These are phyloP conservation scores for Colletotrichum cuscutae DNA, from an alignment of 2,329 filamentous ascomycete species.

Conservation along the genomic window DNA sequence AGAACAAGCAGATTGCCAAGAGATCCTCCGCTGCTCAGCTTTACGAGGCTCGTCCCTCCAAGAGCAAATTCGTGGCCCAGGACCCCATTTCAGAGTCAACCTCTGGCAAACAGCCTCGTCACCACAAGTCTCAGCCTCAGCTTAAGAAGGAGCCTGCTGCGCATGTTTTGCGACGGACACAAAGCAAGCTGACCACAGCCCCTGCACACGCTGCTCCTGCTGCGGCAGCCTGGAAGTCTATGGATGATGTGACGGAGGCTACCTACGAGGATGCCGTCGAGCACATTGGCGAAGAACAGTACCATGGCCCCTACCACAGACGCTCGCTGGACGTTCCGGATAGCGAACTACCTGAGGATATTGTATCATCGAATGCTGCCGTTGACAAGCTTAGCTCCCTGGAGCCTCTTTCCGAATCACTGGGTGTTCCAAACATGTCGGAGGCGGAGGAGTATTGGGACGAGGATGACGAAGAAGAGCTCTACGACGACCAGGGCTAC, in stretches of 20 bases:
- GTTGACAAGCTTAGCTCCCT: background rate
- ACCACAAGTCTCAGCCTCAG: slow-evolving; percentile 65
- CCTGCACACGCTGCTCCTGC: background rate
- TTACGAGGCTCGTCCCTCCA: slow-evolving; percentile 18
- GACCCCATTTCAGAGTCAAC: slow-evolving; percentile 6
- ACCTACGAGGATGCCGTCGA: slow-evolving; percentile 59
- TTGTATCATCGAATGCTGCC: slow-evolving; percentile 6
- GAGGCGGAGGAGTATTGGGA: slow-evolving; percentile 79
- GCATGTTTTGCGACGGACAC: slow-evolving; percentile 53
- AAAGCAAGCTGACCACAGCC: slow-evolving; percentile 51
- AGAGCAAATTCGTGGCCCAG: slow-evolving; percentile 28
- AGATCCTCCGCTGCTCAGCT: slow-evolving; percentile 25
- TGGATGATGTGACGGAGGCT: slow-evolving; percentile 52
- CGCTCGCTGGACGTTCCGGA: slow-evolving; percentile 20
- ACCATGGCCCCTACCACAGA: slow-evolving; percentile 17
- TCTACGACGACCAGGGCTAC: slow-evolving; percentile 75
- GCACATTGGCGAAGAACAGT: slow-evolving; percentile 44
- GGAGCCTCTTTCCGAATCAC: slow-evolving; percentile 21
- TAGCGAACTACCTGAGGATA: slow-evolving; percentile 5
- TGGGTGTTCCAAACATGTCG: slow-evolving; percentile 37
- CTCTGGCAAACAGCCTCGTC: slow-evolving; percentile 50
- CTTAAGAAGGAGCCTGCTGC: slow-evolving; percentile 52
- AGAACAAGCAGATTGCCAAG: slow-evolving; percentile 28
- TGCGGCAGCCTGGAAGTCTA: slow-evolving; percentile 30
- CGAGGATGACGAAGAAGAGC: slow-evolving; percentile 75